Conservation (phyloP, 805 yeast genomes). For the Yarrowia alimentaria region DNA sequence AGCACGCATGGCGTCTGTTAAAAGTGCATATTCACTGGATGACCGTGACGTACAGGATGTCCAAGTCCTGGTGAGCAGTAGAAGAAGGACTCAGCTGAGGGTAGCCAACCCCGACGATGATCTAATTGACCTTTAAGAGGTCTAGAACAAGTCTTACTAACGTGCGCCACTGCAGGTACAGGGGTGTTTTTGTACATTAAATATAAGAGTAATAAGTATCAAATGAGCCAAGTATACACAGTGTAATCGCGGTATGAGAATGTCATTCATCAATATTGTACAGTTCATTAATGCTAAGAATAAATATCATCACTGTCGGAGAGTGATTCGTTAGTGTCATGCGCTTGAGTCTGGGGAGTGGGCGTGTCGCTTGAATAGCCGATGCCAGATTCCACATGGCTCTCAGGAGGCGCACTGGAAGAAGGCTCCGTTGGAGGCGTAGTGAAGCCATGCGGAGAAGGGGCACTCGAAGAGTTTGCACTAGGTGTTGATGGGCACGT, state of each 20-base stretch:
- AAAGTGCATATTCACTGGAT: constrained; percentile 2
- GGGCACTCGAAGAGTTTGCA: no score
- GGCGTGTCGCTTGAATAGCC: constrained; percentile 27
- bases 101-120: constrained; percentile 18
- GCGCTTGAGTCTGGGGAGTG: background rate
- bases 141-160: no score
- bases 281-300: constrained; percentile 24
- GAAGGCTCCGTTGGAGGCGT: background rate
- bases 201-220: no score
- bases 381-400: background rate
- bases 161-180: no score
- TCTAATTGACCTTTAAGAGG: constrained; percentile 6
- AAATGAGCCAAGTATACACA: no score
- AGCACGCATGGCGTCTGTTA: background rate
- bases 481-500: no score
- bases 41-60: constrained; percentile 11
- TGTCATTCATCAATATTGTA: background rate
- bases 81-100: constrained; percentile 19
- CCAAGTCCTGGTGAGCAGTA: constrained; percentile 22
- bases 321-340: constrained; percentile 23
- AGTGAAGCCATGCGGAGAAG: no score
- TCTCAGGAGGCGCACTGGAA: background rate
- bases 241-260: no score
- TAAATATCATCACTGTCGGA: constrained; percentile 27
- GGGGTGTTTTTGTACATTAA: no score